Percentiles rank a stretch among this genome's conserved stretches.
These are phyloP conservation scores for Trichoderma citrinoviride DNA, from an alignment of 2,329 filamentous ascomycete species.

Conservation along the genomic window DNA sequence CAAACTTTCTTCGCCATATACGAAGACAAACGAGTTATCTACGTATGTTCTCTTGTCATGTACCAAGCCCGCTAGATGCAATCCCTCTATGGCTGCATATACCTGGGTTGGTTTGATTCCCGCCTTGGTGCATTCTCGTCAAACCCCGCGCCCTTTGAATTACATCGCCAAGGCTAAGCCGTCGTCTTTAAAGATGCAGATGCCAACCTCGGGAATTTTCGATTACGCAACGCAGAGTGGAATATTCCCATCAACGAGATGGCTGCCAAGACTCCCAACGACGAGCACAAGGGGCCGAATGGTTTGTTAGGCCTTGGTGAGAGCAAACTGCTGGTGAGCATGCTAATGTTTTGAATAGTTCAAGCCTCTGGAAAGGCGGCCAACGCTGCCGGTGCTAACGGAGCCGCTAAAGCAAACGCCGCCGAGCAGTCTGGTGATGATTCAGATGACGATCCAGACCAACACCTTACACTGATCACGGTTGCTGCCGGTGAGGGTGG, in stretches of 20 bases:
- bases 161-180: not conserved
- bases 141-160: constrained; percentile 4
- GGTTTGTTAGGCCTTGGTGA: not conserved
- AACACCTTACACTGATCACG: constrained; percentile 2
- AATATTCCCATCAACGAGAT: not conserved
- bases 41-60: no score
- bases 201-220: not conserved
- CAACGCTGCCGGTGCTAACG: not conserved
- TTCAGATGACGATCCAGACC: constrained; percentile 15
- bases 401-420: constrained; percentile 28
- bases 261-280: constrained; percentile 15
- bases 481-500: constrained; percentile 33
- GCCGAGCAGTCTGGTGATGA: constrained; percentile 16
- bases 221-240: not conserved
- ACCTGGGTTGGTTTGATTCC: not conserved
- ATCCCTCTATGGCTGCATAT: not conserved
- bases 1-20: no score
- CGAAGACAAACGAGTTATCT: no score
- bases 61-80: not conserved
- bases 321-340: not conserved
- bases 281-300: constrained; percentile 11
- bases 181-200: not conserved
- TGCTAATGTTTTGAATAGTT: not conserved
- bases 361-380: constrained; percentile 1
- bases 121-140: not conserved